A percentile compares a stretch with the other conserved stretches of the same genome.
Conservation (phyloP, 2,329 filamentous ascomycete genomes). For the Pestalotiopsis sp. region DNA sequence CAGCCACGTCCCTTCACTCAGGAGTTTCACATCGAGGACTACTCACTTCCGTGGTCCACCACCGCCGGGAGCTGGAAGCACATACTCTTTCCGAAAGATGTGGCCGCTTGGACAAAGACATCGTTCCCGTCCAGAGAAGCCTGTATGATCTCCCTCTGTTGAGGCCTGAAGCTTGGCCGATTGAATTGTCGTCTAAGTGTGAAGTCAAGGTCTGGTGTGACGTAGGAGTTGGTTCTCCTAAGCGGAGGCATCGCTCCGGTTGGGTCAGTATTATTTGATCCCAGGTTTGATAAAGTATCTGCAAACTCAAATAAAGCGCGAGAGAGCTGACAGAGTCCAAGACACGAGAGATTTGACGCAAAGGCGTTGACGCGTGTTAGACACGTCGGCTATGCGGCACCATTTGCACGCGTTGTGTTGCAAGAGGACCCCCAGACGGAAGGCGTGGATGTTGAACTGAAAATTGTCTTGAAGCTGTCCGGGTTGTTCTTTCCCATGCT, state of each 20-base stretch:
- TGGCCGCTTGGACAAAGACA: slow-evolving; percentile 91
- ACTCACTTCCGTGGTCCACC: slow-evolving; percentile 80
- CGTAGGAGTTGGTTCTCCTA: slow-evolving; percentile 31
- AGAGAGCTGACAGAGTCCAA: background rate
- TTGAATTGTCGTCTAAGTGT: slow-evolving; percentile 67
- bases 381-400: background rate
- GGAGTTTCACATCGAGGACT: slow-evolving; percentile 16
- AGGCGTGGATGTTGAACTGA: background rate
- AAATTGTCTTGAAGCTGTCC: background rate
- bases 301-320: background rate
- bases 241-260: slow-evolving; percentile 29
- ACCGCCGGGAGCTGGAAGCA: slow-evolving; percentile 93
- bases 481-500: background rate
- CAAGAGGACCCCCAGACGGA: background rate
- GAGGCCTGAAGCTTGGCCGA: slow-evolving; percentile 64
- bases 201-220: slow-evolving; percentile 60
- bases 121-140: slow-evolving; percentile 82
- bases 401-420: background rate
- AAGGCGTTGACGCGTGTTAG: background rate
- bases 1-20: slow-evolving; percentile 24
- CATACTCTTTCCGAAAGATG: slow-evolving; percentile 88
- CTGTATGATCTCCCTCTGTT: slow-evolving; percentile 85
- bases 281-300: background rate
- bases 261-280: background rate
- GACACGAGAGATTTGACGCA: background rate